Evolutionary conservation across 176 grass and related monocot species (phyloP), one percentile per base, ranked within the genome.

Genomic region (Canna indica): DNA sequence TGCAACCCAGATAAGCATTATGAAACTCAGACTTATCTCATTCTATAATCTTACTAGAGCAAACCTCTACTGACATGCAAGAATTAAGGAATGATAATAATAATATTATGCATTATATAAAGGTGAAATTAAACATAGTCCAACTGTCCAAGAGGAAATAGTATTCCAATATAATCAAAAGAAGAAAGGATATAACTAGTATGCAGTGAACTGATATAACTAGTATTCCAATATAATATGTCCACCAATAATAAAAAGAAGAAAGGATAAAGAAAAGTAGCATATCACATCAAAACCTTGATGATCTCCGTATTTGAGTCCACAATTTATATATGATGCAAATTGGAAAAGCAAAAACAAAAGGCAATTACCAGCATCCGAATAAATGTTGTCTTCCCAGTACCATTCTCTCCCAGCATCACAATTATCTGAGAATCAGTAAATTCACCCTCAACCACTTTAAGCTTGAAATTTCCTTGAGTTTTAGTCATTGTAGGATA

Each of bases 401-500:
- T 91, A 11, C 85, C 88, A 25, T 91, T 96, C 77, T 96, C 88
- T 70, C 91, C 88, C 65, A 96, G 81, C 85, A 96, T 91, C 38
- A 91, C 85, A 78, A 91, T 81, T 58, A 88, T 88, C 72, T 91
- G 81, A 38, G 81, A 91, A 88, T 91, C 81, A n/a, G 85, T 88
- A 69, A 96, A 88, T 75, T 96, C 85, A 71, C 91, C 91, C 75
- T 81, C 85, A 54, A 80, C 18, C 5, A 91, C 73, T 69, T 67
- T 71, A 73, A 88, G 83, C 78, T 80, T 91, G 76, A 96, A 91
- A 78, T 86, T 88, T 50, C 83, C 81, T 24, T 86, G 88, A 22
- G 88, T 91, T 84, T 96, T 96, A 67, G 59, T 96, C 88, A 96
- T 91, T 27, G 81, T 83, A 78, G 92, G 92, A 76, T 96, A 96